Evolutionary conservation across 345 rosid species (phyloP).

Genomic region (Erodium maritimum): DNA sequence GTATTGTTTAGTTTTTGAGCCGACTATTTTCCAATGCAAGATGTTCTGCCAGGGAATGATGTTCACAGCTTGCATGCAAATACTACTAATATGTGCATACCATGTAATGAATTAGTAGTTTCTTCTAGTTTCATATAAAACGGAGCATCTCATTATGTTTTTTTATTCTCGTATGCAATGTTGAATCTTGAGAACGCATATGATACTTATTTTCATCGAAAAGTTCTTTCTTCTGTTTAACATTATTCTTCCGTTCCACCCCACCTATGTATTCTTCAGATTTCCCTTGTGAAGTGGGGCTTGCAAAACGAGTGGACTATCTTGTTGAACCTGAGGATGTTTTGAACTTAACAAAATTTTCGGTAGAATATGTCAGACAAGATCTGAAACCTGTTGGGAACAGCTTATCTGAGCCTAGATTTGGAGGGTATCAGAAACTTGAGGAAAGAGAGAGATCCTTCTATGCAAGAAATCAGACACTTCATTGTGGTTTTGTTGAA

Average conservation of each 20-base stretch:
- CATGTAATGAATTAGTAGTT: neutral
- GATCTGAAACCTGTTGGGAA: slow-evolving; percentile 25
- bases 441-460: slow-evolving; percentile 66
- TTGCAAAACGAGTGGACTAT: slow-evolving; percentile 38
- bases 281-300: slow-evolving; percentile 50
- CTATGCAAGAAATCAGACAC: slow-evolving; percentile 46
- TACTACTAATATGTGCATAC: no score
- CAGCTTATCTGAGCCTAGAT: slow-evolving; percentile 32
- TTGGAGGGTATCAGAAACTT: slow-evolving; percentile 81
- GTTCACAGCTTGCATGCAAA: neutral
- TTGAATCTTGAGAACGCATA: neutral
- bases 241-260: slow-evolving; percentile 3
- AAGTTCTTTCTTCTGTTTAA: neutral
- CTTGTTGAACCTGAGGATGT: slow-evolving; percentile 39
- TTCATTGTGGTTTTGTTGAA: slow-evolving; percentile 82
- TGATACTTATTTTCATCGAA: no score
- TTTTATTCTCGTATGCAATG: neutral
- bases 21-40: neutral
- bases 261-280: slow-evolving; percentile 30
- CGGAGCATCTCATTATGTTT: no score
- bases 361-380: slow-evolving; percentile 37
- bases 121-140: neutral
- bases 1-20: no score
- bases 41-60: neutral
- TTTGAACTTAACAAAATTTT: slow-evolving; percentile 42